A percentile compares a stretch with the other conserved stretches of the same genome.
These are phyloP conservation scores for Kwoniella heveanensis DNA, from an alignment of 768 basidiomycete genomes.

Conservation along the genomic window DNA sequence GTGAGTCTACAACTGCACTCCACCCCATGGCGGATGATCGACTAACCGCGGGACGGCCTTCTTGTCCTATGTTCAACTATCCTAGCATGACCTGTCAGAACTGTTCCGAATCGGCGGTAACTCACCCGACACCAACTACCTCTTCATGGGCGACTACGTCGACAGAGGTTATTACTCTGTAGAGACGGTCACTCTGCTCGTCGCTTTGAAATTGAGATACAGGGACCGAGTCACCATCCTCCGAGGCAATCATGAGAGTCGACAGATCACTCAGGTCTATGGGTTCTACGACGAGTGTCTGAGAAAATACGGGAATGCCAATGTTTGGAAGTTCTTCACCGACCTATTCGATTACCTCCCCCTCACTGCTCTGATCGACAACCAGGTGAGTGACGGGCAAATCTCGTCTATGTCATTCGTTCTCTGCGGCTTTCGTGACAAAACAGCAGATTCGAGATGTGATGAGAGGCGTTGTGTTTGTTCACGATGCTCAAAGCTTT, in stretches of 20 bases:
- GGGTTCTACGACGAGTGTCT: conserved; percentile 99
- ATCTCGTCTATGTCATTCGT: background rate
- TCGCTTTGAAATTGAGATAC: conserved; percentile 95
- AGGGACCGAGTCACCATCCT: conserved; percentile 97
- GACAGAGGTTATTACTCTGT: conserved; percentile 99
- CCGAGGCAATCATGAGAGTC: conserved; percentile 96
- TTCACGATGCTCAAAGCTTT: too few species aligned
- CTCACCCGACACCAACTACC: conserved; percentile 98
- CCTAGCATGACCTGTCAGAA: conserved; percentile 98
- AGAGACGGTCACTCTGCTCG: conserved; percentile 95
- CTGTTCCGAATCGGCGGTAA: conserved; percentile 98
- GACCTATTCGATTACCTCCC: conserved; percentile 98
- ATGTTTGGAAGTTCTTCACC: conserved; percentile 99
- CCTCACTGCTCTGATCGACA: conserved; percentile 95
- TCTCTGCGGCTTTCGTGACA: background rate
- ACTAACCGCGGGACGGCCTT: too few species aligned
- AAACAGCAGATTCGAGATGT: too few species aligned
- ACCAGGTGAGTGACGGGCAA: conserved; percentile 73
- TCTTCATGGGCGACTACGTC: conserved; percentile 99
- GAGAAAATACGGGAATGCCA: conserved; percentile 99
- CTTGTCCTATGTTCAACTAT: conserved; percentile 17
- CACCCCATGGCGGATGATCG: too few species aligned
- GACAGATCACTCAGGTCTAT: conserved; percentile 99
- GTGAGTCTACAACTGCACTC: conserved; percentile 63
- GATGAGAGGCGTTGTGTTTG: too few species aligned